These are phyloP conservation scores for Corylus avellana DNA, from an alignment of 306 rosid genomes.

Conservation along the genomic window DNA sequence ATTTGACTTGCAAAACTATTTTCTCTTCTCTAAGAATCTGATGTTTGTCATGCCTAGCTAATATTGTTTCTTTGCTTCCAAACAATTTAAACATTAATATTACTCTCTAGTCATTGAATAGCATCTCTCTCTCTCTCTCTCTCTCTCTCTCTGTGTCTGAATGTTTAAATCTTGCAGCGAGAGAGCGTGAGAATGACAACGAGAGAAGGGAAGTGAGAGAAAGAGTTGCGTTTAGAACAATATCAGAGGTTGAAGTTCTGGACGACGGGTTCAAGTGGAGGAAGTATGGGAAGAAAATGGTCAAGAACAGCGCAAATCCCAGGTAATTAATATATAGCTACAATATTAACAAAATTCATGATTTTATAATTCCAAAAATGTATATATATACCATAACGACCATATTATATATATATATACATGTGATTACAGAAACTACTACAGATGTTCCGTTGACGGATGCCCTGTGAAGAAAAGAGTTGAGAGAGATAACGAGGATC, in stretches of 20 bases:
- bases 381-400: not conserved
- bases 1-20: too few species aligned
- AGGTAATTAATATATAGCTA: conserved; percentile 44
- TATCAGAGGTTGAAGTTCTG: conserved; percentile 71
- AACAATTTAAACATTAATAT: too few species aligned
- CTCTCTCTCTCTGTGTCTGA: not conserved
- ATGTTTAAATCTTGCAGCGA: conserved; percentile 22
- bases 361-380: too few species aligned
- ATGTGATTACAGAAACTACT: conserved; percentile 70
- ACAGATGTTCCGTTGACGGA: conserved; percentile 78
- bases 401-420: not conserved
- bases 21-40: too few species aligned
- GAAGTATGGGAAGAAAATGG: conserved; percentile 93
- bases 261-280: conserved; percentile 94
- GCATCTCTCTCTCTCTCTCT: too few species aligned
- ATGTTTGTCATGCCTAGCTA: too few species aligned
- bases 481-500: conserved; percentile 85
- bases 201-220: conserved; percentile 44
- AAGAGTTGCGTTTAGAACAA: conserved; percentile 68
- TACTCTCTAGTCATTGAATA: not conserved
- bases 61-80: too few species aligned
- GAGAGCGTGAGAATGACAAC: conserved; percentile 29
- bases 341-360: not conserved
- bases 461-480: conserved; percentile 92
- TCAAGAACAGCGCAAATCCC: conserved; percentile 89